Conservation (phyloP, 176 grass and related monocot genomes). For the Triticum aestivum region DNA sequence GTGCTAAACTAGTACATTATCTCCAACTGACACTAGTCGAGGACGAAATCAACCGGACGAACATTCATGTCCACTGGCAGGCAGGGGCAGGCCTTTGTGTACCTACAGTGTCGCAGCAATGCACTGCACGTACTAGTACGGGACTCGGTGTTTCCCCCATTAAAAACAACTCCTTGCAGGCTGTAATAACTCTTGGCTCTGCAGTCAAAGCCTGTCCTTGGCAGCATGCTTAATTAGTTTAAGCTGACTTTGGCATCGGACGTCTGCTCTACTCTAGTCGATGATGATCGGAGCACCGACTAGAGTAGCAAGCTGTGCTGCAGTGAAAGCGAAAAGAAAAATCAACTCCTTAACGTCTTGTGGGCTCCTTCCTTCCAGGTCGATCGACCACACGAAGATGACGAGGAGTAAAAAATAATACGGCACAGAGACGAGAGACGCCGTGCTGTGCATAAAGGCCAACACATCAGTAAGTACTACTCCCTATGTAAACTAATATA, state of each 20-base stretch:
- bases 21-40: neutral
- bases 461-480: neutral
- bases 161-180: conserved; percentile 1
- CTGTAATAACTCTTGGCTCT: neutral
- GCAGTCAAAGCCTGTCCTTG: conserved; percentile 36
- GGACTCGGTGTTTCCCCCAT: neutral
- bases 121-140: neutral
- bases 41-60: neutral
- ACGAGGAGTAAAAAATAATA: neutral
- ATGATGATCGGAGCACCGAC: neutral
- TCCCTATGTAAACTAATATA: no score
- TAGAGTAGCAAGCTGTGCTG: neutral
- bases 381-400: neutral
- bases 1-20: neutral
- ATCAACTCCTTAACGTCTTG: neutral
- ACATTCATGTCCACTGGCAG: neutral
- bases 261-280: no score
- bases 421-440: no score
- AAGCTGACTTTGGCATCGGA: conserved; percentile 28
- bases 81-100: neutral
- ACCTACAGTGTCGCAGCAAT: neutral
- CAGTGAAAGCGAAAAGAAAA: neutral
- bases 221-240: conserved; percentile 29
- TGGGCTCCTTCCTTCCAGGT: neutral
- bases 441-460: neutral